Base-by-base conservation (phyloP, 257 asterid genomes). In the Fraxinus cuspidata region DNA sequence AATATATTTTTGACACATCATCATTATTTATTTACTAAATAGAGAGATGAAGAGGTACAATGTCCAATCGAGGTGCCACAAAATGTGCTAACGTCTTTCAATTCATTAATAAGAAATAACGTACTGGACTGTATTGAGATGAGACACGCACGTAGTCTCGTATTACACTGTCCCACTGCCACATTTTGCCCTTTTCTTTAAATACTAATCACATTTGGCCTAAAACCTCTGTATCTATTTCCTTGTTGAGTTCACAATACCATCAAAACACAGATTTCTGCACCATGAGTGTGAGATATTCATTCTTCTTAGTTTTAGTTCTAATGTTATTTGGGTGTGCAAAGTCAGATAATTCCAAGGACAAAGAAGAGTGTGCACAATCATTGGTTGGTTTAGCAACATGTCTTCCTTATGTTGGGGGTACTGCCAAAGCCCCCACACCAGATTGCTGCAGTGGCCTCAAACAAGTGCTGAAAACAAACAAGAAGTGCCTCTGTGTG, bases 381-480 rank as follows among this genome's bases (percentile, higher is more conserved):
- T 75, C 90, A 53, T 65, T 93, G 63, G 82, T 81, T 56, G 93
- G 97, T 25, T 35, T 93, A 21, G 91, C 96, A 47, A 89, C 97
- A 5, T 93, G 98, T 56, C 77, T 93, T 25, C 87, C 97, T 65
- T 93, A 90, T 74, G 97, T 93, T 28, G 89, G 84, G 7, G 98
- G 94, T 3, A 85, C 83, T 56, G 88, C 94, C 0, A 89, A 81
- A 70, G 35, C 90, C 68, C 97, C 98, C 11, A 91, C 97, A 1
- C 92, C 96, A 31, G 97, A 91, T 81, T 92, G 97, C 70, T 92
- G 97, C 83, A 85, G 4, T 47, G 92, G 92, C 1, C 83, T 93
- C 21, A 91, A 93, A 60, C 85, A 85, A 56, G 80, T 93, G 15
- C 70, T 91, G 7, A 89, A 86, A 37, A 79, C 82, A 27, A 85